Evolutionary conservation across 75 land plant genomes (phyloP), one percentile per base, ranked within the genome.

Genomic region (Larix kaempferi): DNA sequence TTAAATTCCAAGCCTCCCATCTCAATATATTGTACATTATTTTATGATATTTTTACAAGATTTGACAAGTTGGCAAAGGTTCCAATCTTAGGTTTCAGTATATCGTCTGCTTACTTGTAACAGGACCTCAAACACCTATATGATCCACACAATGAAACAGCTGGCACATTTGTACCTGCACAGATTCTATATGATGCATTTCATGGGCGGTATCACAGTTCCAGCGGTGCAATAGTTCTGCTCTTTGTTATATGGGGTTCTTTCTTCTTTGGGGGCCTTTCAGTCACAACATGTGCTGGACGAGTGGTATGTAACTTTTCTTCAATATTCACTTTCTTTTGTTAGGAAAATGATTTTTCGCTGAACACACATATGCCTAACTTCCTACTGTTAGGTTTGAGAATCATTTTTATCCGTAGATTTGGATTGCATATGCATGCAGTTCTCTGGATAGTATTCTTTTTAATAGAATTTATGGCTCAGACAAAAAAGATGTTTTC

Each of bases 131-230:
- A 57, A 21, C 87, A 92, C 78, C 77, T 94, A 27, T 94, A 81
- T 77, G 91, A 94, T 77, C 17, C 84, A 72, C 88, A 12, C 58
- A 94, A 94, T 84, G 97, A 94, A 79, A 94, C 97, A 58, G 95
- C 89, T 26, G 97, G 97, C 61, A 77, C 74, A 49, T 94, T 92
- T 85, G 95, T 92, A 25, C 93, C 95, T 12, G 97, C 91, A 59
- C 97, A 94, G 74, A 94, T 94, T 58, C 85, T 94, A 12, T 94
- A 92, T 69, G 97, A 94, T 87, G 97, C 93, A 62, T 92, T 94
- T 79, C 87, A 94, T 86, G 97, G 97, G 78, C 79, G 97, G 39
- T 92, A 87, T 76, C 88, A 89, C 17, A 92, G 84, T 78, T 74
- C 84, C 33, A 74, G 84, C 76, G 97, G 95, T 35, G 95, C 95